Conservation (phyloP, 768 basidiomycete species). For the Omphalotus guepiniiformis region DNA sequence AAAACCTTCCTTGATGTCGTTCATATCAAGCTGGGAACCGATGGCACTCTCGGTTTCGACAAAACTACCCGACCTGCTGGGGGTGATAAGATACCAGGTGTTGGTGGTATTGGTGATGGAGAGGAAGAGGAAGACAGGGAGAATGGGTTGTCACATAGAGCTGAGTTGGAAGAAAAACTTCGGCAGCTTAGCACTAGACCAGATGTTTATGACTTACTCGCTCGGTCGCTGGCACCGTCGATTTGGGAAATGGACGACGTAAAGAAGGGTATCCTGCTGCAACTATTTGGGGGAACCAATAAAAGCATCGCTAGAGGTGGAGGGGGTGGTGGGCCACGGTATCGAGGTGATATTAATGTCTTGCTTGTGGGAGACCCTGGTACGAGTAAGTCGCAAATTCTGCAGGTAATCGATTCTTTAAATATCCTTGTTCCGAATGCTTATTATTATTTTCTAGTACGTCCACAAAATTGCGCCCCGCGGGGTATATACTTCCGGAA, state of each 20-base stretch:
- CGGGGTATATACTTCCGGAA: constrained; percentile 96
- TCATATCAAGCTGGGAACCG: constrained; percentile 76
- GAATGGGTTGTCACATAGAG: constrained; percentile 43
- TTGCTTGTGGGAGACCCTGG: constrained; percentile 97
- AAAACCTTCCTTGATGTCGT: constrained; percentile 97
- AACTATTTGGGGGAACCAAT: constrained; percentile 97
- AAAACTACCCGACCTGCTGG: constrained; percentile 69
- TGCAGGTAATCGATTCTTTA: constrained; percentile 55
- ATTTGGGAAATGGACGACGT: constrained; percentile 99
- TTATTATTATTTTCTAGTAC: constrained; percentile 51
- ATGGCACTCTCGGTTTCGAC: constrained; percentile 67
- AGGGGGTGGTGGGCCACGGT: constrained; percentile 93
- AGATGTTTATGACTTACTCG: constrained; percentile 84
- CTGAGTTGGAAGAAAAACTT: constrained; percentile 78
- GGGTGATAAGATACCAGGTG: constrained; percentile 63
- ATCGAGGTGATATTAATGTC: constrained; percentile 97
- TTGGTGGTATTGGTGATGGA: constrained; percentile 67
- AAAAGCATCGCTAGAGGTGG: constrained; percentile 92
- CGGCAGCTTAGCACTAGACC: constrained; percentile 64
- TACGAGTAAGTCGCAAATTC: constrained; percentile 92
- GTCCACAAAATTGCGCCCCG: constrained; percentile 98
- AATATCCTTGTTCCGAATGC: not conserved
- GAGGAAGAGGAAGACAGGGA: constrained; percentile 59
- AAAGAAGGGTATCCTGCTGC: constrained; percentile 95
- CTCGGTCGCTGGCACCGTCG: constrained; percentile 85